phyloP scores from a whole-genome alignment of 108 stramenopile species.

The Phaeodactylum tricornutum region DNA sequence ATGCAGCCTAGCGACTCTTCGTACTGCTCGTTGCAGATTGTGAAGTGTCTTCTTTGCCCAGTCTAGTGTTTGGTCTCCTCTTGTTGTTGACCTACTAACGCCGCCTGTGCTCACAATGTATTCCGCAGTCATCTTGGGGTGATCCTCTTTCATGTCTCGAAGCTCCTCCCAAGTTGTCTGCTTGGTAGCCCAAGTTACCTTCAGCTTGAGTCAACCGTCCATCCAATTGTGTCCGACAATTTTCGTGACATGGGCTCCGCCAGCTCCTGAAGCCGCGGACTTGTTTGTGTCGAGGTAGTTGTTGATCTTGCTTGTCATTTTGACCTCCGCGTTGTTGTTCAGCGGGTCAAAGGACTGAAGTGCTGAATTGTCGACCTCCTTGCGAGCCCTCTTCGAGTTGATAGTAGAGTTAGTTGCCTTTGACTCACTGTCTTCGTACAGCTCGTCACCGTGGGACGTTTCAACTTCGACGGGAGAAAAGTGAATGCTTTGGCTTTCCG shows the following conservation, averaged over 20 bases:
- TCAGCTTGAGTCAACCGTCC: background rate
- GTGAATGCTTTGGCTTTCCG: too few species aligned
- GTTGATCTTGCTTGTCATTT: background rate
- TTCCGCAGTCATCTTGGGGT: background rate
- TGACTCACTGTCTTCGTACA: background rate
- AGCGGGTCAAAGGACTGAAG: background rate
- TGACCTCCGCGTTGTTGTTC: background rate
- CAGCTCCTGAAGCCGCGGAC: too few species aligned
- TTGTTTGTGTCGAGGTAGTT: background rate
- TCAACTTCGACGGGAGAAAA: too few species aligned
- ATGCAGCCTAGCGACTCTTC: background rate
- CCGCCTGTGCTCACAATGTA: background rate
- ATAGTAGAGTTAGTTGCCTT: background rate
- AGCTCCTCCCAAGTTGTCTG: background rate
- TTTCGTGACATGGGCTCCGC: background rate
- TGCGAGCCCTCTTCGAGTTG: too few species aligned
- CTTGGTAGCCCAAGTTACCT: background rate
- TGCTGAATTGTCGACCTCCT: background rate
- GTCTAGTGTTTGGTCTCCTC: background rate
- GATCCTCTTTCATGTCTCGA: background rate
- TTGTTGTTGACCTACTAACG: background rate
- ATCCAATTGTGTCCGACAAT: background rate
- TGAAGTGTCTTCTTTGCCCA: background rate
- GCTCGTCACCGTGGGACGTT: background rate
- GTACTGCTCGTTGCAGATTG: background rate